Conservation (phyloP, 75 land plant genomes). For the Cupressus sempervirens region DNA sequence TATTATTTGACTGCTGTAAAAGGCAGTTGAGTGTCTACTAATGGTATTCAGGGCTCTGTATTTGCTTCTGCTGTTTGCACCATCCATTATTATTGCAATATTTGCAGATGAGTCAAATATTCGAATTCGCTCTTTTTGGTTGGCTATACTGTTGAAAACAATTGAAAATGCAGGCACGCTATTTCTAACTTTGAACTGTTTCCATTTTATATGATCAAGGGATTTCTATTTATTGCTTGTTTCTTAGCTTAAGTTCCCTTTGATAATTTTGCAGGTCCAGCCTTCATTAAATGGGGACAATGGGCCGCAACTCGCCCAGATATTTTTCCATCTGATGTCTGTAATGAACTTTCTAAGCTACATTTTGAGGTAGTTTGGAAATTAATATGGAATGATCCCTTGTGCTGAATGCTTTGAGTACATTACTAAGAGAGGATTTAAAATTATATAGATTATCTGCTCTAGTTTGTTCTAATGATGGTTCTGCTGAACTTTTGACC, state of each 20-base stretch:
- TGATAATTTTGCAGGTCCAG: slow-evolving; percentile 71
- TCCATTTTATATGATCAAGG: slow-evolving; percentile 13
- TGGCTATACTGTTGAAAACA: background rate
- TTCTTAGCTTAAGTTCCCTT: slow-evolving; percentile 44
- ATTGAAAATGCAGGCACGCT: background rate
- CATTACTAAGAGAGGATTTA: too few species aligned
- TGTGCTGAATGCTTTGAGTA: background rate
- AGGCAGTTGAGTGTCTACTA: slow-evolving; percentile 24
- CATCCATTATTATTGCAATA: slow-evolving; percentile 46
- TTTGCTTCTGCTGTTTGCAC: slow-evolving; percentile 38
- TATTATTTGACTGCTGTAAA: background rate
- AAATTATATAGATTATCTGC: background rate
- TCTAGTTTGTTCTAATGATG: too few species aligned
- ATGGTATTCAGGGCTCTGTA: slow-evolving; percentile 34
- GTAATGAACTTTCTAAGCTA: slow-evolving; percentile 71
- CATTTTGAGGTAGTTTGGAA: slow-evolving; percentile 42
- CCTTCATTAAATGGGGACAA: slow-evolving; percentile 94
- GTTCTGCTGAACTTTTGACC: too few species aligned
- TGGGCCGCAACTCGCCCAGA: slow-evolving; percentile 95
- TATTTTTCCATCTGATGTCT: slow-evolving; percentile 73
- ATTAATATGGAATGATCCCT: background rate
- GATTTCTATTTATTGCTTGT: slow-evolving; percentile 37
- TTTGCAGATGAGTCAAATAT: slow-evolving; percentile 29
- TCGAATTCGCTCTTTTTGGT: background rate
- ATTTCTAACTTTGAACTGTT: background rate